Base-by-base conservation (phyloP, 2,329 filamentous ascomycete species). In the Fusarium hostae region DNA sequence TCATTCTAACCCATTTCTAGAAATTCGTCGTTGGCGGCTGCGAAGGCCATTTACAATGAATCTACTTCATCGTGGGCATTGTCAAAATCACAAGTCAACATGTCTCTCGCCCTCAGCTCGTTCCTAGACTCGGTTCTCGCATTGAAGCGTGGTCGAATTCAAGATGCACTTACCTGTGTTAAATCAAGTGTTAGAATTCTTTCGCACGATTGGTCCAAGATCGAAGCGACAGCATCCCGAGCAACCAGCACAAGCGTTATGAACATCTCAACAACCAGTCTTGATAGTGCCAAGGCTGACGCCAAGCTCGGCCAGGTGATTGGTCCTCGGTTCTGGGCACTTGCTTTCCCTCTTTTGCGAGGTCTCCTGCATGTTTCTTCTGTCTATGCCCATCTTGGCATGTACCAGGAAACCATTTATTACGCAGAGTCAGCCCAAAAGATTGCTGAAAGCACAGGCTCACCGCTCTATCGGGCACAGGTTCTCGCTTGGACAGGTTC, bases 361-460 rank as follows among this genome's bases (percentile, higher is more conserved):
- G 89, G 90, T 61, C 84, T 97, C 18, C 82, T 91, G 66, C 91
- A 94, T 63, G 87, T 97, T 6, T 94, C 94, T 1, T 87, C 88
- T 7, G 84, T 97, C 2, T 97, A 95, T 74, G 90, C 92, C 2
- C 92, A 97, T 71, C 88, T 96, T 70, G 96, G 96, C 32, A 88
- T 97, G 81, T 94, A 94, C 71, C 91, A 94, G 66, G 95, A 98
- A 79, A 95, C 95, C 4, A 83, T 95, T 1, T 96, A 95, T 78
- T 97, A 97, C 74, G 91, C 92, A 3, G 92, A 98, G 73, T 92
- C 96, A 75, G 94, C 94, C 1, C 85, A 92, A 59, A 94, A 92
- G 76, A 88, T 97, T 66, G 93, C 93, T 26, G 86, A 87, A 64
- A 89, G 87, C n/a, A 88, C 92, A 12, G 84, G 87, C 51, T 90